Base-by-base conservation (phyloP, 805 yeast species). In the Nakazawaea populi region DNA sequence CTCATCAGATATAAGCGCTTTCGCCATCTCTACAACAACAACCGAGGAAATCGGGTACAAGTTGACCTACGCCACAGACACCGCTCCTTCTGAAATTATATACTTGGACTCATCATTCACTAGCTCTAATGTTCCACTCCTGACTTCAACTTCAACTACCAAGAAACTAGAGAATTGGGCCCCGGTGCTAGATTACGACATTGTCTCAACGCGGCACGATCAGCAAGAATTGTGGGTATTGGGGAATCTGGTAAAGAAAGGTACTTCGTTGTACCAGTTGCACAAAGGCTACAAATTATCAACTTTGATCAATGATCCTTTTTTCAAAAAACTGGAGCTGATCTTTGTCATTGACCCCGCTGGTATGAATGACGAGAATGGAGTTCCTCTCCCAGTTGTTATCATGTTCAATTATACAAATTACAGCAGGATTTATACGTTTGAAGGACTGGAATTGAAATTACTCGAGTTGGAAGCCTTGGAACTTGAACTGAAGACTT, bases 201-300 rank as follows among this genome's bases (percentile, higher is more conserved):
- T 34, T 9, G 37, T 46, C 7, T 31, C 34, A 5, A 12, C 27
- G 12, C 46, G 39, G 32, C 11, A 29, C 11, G 27, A 39, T 6
- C 37, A 50, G 18, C 37, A 51, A 42, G 50, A 51, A 29, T 42
- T 51, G 18, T 51, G 53, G 53, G 4, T 46, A 10, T 34, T 51
- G 29, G 24, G 12, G 14, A 37, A 42, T n/a, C 28, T 6, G 28
- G 39, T 27, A 7, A 27, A 14, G 30, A 46, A 18, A 18, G 24
- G 36, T 12, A 31, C 50, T 8, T 42, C 50, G 9, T 35, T 51
- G 10, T 46, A 32, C 24, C 47, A 51, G 27, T 12, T 46, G 12
- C 39, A 42, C 27, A 37, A 31, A 37, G 47, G 50, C n/a, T 46
- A 4, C 8, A 42, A 38, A 32, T 9, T 46, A 35, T 8, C 27